These are phyloP conservation scores for Wickerhamomyces bisporus DNA, from an alignment of 805 yeast genomes.

Conservation along the genomic window DNA sequence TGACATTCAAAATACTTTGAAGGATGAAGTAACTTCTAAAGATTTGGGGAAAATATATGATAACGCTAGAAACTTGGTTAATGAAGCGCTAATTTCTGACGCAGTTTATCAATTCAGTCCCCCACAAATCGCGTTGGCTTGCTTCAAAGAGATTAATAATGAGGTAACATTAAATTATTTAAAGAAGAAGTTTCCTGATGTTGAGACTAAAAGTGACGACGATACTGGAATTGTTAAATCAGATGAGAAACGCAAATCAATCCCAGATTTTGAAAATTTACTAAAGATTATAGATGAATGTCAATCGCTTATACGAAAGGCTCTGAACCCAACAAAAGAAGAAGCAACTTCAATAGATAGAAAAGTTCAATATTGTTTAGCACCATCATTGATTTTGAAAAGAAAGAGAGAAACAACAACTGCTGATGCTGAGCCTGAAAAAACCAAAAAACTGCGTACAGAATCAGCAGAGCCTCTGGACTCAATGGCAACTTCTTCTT, in stretches of 20 bases:
- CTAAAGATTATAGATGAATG: too few relatives aligned
- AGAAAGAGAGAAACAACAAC: conserved; percentile 31
- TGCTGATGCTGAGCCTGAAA: conserved; percentile 23
- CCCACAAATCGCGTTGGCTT: conserved; percentile 91
- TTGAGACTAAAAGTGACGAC: conserved; percentile 9
- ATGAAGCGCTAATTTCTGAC: conserved; percentile 71
- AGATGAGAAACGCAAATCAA: conserved; percentile 7
- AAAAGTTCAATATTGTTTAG: conserved; percentile 56
- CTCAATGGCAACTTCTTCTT: background rate
- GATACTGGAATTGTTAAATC: conserved; percentile 10
- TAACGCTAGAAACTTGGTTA: conserved; percentile 56
- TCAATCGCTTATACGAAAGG: too few relatives aligned
- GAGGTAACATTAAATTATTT: conserved; percentile 63
- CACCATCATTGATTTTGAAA: conserved; percentile 50
- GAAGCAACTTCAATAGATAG: conserved; percentile 60
- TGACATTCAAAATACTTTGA: conserved; percentile 67
- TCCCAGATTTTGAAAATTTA: too few relatives aligned
- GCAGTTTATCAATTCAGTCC: conserved; percentile 79
- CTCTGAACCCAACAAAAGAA: conserved; percentile 47
- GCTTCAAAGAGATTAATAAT: conserved; percentile 63
- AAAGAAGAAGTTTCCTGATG: conserved; percentile 46
- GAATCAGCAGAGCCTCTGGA: conserved; percentile 7
- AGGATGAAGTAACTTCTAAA: conserved; percentile 39
- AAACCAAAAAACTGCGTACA: conserved; percentile 22
- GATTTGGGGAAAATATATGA: conserved; percentile 69